Conservation (phyloP, 192 early-diverging fungal species). For the Backusella sp. region DNA sequence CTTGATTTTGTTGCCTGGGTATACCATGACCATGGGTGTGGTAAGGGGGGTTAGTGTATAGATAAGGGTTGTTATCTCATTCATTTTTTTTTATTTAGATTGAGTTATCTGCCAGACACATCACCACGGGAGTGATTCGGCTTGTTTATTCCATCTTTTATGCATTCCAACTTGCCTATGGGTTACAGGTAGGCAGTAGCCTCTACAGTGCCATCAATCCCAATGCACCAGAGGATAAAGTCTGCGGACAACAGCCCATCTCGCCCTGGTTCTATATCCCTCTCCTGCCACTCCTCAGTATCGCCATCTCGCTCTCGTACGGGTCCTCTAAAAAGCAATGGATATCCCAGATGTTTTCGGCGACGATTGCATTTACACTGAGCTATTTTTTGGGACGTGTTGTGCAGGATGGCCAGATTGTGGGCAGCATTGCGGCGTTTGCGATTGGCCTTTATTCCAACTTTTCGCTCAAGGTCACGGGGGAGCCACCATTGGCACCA, state of each 20-base stretch:
- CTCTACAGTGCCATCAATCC: conserved; percentile 31
- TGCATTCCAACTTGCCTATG: conserved; percentile 77
- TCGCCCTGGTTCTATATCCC: conserved; percentile 42
- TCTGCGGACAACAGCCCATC: conserved; percentile 9
- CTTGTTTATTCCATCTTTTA: conserved; percentile 55
- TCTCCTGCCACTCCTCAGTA: conserved; percentile 41
- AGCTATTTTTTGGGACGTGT: conserved; percentile 21
- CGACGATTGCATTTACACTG: conserved; percentile 11
- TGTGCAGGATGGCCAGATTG: conserved; percentile 24
- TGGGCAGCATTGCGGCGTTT: conserved; percentile 31
- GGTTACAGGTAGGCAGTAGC: conserved; percentile 49
- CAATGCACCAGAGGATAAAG: conserved; percentile 10
- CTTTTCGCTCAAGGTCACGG: conserved; percentile 27
- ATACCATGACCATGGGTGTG: conserved; percentile 78
- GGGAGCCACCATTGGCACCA: conserved; percentile 62
- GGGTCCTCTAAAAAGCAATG: conserved; percentile 52
- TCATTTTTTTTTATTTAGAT: conserved; percentile 40
- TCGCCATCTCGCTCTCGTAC: conserved; percentile 56
- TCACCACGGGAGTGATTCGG: conserved; percentile 73
- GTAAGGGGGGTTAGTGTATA: conserved; percentile 6
- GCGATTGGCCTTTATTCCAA: conserved; percentile 33
- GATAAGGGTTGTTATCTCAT: no score
- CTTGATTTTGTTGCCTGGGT: conserved; percentile 71
- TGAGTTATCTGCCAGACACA: conserved; percentile 83
- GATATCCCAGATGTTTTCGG: conserved; percentile 21